Percentiles rank a stretch among this genome's conserved stretches.
Evolutionary conservation across 768 basidiomycete genomes (phyloP).

Genomic region (Agrocybe chaxingu): DNA sequence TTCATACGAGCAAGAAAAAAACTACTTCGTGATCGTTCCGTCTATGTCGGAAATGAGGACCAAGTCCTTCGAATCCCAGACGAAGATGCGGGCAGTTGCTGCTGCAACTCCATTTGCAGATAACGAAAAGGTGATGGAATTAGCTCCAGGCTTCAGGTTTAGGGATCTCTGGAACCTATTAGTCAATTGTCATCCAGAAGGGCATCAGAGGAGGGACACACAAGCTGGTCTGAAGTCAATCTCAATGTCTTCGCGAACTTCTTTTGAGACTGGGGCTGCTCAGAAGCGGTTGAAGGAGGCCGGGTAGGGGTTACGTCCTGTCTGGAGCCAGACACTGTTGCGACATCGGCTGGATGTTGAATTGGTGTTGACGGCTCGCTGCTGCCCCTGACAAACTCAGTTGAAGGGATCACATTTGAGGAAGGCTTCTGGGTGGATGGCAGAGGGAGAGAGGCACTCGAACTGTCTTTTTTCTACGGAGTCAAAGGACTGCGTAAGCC

Average conservation of each 20-base stretch:
- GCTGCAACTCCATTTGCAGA: conserved; percentile 78
- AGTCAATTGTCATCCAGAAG: background rate
- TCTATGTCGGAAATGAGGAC: conserved; percentile 98
- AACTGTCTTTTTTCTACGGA: conserved; percentile 7
- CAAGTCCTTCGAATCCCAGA: conserved; percentile 90
- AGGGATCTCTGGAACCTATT: conserved; percentile 67
- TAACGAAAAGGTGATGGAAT: conserved; percentile 91
- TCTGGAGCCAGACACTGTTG: background rate
- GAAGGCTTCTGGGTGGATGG: conserved; percentile 4
- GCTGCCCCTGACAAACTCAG: conserved; percentile 5
- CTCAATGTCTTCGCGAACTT: conserved; percentile 91
- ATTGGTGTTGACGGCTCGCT: conserved; percentile 26
- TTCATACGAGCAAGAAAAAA: background rate
- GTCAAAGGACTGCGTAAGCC: background rate
- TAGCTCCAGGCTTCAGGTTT: conserved; percentile 81
- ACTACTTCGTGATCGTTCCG: conserved; percentile 95
- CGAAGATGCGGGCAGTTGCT: conserved; percentile 89
- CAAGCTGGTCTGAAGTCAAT: conserved; percentile 91
- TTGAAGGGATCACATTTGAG: conserved; percentile 3
- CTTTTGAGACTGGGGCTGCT: conserved; percentile 21
- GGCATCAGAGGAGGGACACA: conserved; percentile 30
- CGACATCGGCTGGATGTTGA: conserved; percentile 23
- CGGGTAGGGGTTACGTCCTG: conserved; percentile 12
- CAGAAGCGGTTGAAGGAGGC: conserved; percentile 10
- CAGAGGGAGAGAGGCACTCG: conserved; percentile 11